These are phyloP conservation scores for Tulasnella sp. DNA, from an alignment of 768 basidiomycete genomes.

Conservation along the genomic window DNA sequence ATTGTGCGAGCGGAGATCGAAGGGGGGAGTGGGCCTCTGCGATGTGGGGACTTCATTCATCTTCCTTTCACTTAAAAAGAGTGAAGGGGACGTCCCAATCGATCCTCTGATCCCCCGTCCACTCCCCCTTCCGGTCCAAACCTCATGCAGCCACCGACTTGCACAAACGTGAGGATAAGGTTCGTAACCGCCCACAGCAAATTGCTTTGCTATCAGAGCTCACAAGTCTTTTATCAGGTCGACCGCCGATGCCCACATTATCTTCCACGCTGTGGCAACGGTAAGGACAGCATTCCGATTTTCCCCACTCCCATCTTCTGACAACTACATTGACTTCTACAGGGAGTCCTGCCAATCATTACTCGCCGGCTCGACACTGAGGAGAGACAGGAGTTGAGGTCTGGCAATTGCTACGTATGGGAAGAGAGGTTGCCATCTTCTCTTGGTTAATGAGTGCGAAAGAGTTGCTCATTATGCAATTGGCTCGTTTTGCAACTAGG, in stretches of 20 bases:
- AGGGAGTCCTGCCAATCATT: slow-evolving; percentile 51
- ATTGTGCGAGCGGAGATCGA: no score
- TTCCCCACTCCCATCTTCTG: background rate
- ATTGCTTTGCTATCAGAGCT: no score
- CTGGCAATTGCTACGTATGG: slow-evolving; percentile 14
- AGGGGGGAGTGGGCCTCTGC: no score
- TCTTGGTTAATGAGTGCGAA: background rate
- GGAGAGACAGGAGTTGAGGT: slow-evolving; percentile 35
- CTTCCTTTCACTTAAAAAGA: no score
- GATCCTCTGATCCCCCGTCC: no score
- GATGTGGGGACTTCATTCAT: no score
- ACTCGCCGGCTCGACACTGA: slow-evolving; percentile 72
- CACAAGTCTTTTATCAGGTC: no score
- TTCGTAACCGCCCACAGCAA: no score
- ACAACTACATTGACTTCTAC: background rate
- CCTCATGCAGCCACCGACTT: no score
- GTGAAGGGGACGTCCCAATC: no score
- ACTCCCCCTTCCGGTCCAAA: no score
- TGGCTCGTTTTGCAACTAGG: slow-evolving; percentile 7
- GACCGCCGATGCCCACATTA: slow-evolving; percentile 68
- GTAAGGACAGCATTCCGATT: slow-evolving; percentile 15
- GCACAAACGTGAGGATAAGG: no score
- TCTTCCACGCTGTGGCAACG: slow-evolving; percentile 64
- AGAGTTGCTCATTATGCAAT: background rate
- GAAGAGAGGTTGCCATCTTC: slow-evolving; percentile 10